Evolutionary conservation across 75 land plant species (phyloP).

Genomic region (Cupressus sempervirens): DNA sequence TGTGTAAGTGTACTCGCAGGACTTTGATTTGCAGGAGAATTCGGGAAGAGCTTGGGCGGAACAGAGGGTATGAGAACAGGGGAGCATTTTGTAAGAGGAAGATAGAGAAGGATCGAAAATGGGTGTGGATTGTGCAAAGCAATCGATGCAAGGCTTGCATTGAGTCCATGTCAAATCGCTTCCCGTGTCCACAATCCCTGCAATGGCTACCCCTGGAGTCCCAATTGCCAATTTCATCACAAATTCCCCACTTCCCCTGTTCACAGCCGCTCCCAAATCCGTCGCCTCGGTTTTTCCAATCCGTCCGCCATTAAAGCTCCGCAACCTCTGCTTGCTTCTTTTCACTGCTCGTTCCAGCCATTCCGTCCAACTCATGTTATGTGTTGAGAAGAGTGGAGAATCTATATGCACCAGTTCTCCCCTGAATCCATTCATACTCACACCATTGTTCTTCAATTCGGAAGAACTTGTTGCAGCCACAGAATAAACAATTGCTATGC

Average conservation of each 20-base stretch:
- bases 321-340: slow-evolving; percentile 6
- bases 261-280: not conserved
- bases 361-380: not conserved
- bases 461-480: not conserved
- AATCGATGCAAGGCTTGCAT: slow-evolving; percentile 27
- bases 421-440: slow-evolving; percentile 1
- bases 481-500: not conserved
- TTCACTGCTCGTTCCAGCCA: not conserved
- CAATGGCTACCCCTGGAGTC: not conserved
- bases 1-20: slow-evolving; percentile 54
- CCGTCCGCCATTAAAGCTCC: not conserved
- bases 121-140: slow-evolving; percentile 31
- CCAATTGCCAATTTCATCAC: not conserved
- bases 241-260: not conserved
- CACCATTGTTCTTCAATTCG: too few species aligned
- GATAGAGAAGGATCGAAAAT: slow-evolving; percentile 30
- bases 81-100: slow-evolving; percentile 11
- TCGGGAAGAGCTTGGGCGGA: slow-evolving; percentile 1
- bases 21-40: not conserved
- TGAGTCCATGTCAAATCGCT: slow-evolving; percentile 35
- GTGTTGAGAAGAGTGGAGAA: not conserved
- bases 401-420: not conserved
- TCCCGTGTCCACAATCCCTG: slow-evolving; percentile 1
- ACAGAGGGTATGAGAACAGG: slow-evolving; percentile 18
- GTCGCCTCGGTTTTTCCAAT: not conserved